Conservation (phyloP, 306 rosid species). For the Rubus idaeus region DNA sequence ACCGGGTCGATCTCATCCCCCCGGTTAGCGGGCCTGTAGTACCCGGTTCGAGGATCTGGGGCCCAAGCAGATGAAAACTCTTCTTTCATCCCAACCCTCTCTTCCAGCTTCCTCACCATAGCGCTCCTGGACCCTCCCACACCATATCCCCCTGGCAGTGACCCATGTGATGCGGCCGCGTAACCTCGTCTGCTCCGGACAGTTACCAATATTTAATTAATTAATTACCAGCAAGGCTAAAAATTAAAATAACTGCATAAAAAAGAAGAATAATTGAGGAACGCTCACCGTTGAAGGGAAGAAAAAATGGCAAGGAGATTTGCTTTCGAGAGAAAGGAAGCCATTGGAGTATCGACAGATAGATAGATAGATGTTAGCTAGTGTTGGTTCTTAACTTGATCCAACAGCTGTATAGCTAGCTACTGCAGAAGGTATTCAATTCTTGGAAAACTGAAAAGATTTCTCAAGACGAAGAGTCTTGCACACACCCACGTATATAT, state of each 20-base stretch:
- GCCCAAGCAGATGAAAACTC: constrained; percentile 43
- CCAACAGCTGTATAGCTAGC: background rate
- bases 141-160: constrained; percentile 27
- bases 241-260: background rate
- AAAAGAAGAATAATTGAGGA: background rate
- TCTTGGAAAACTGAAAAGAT: background rate
- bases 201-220: background rate
- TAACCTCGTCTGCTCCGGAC: constrained; percentile 37
- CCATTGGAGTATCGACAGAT: constrained; percentile 6
- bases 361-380: background rate
- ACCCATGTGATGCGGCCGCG: constrained; percentile 30
- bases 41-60: constrained; percentile 54
- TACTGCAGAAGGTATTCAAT: background rate
- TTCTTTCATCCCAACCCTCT: background rate
- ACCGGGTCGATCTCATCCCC: constrained; percentile 46
- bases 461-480: too few species aligned
- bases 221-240: background rate
- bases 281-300: constrained; percentile 9
- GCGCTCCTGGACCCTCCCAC: constrained; percentile 16
- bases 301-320: constrained; percentile 5
- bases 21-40: constrained; percentile 45
- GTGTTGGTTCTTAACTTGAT: background rate
- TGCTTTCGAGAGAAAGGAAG: constrained; percentile 22
- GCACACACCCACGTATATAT: too few species aligned
- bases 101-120: constrained; percentile 33